Evolutionary conservation across 2,329 filamentous ascomycete genomes (phyloP).

Genomic region (Arthrinium phaeospermum): DNA sequence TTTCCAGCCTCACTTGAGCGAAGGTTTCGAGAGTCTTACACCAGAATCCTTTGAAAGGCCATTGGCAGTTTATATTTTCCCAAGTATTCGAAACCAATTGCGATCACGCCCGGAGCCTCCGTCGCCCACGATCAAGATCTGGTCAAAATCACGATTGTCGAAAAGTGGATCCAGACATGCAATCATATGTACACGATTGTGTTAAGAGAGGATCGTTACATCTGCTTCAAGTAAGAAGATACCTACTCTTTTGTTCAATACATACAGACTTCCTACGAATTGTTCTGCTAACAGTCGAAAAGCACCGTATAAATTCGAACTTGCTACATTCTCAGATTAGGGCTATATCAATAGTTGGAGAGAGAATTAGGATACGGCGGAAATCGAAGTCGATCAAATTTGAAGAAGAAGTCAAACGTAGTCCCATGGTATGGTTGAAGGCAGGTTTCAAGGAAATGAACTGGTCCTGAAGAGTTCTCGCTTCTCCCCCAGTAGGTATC

Average conservation of each 20-base stretch:
- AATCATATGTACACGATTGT: neutral
- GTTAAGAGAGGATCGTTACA: neutral
- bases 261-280: neutral
- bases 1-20: neutral
- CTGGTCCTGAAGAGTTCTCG: too few species aligned
- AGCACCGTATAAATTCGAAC: neutral
- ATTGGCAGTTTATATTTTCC: neutral
- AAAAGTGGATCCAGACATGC: neutral
- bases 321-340: too few species aligned
- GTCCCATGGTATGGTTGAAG: too few species aligned
- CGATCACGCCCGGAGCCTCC: neutral
- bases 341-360: too few species aligned
- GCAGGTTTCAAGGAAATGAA: too few species aligned
- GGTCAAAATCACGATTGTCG: neutral
- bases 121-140: neutral
- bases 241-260: too few species aligned
- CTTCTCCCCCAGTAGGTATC: too few species aligned
- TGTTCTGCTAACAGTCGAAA: neutral
- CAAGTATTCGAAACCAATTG: neutral
- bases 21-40: neutral
- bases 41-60: neutral
- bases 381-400: too few species aligned
- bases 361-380: too few species aligned
- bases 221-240: neutral
- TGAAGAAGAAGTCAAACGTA: too few species aligned